A percentile compares a stretch with the other conserved stretches of the same genome.
Evolutionary conservation across 768 basidiomycete species (phyloP).

Genomic region (Pisolithus tinctorius): DNA sequence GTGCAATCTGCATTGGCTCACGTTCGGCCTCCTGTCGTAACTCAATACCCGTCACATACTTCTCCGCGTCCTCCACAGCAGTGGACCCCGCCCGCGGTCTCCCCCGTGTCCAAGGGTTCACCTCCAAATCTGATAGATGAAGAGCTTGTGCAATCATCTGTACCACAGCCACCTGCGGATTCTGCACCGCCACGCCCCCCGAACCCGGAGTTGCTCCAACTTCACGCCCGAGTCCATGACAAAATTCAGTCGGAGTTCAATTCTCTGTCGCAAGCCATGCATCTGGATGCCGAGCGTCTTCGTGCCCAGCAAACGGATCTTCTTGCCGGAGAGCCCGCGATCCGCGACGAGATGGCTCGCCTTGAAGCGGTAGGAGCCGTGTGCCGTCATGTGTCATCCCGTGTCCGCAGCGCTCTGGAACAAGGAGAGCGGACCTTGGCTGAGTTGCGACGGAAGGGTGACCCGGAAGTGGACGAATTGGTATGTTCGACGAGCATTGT

Average conservation of each 20-base stretch:
- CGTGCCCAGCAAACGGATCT: conserved; percentile 81
- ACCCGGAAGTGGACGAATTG: conserved; percentile 93
- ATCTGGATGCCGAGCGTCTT: conserved; percentile 65
- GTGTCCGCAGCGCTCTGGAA: conserved; percentile 55
- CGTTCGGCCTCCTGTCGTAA: conserved; percentile 13
- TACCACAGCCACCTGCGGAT: conserved; percentile 21
- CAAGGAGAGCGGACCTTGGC: conserved; percentile 67
- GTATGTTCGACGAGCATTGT: conserved; percentile 95
- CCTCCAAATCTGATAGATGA: conserved; percentile 62
- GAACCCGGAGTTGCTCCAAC: conserved; percentile 80
- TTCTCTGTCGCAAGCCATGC: conserved; percentile 58
- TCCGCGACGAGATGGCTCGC: conserved; percentile 93
- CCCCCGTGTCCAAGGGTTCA: conserved; percentile 6
- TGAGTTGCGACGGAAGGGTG: conserved; percentile 76
- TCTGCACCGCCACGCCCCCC: conserved; percentile 73
- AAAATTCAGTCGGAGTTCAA: conserved; percentile 68
- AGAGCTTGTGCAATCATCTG: conserved; percentile 29
- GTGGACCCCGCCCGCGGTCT: conserved; percentile 13
- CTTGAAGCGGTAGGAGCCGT: conserved; percentile 91
- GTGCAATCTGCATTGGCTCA: conserved; percentile 19
- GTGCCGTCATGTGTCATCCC: conserved; percentile 69
- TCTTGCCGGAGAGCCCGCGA: conserved; percentile 84
- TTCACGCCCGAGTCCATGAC: conserved; percentile 72
- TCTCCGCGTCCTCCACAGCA: conserved; percentile 15
- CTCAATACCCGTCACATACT: conserved; percentile 20